Evolutionary conservation across 2,329 filamentous ascomycete species (phyloP).

Genomic region (Aspergillus sojae): DNA sequence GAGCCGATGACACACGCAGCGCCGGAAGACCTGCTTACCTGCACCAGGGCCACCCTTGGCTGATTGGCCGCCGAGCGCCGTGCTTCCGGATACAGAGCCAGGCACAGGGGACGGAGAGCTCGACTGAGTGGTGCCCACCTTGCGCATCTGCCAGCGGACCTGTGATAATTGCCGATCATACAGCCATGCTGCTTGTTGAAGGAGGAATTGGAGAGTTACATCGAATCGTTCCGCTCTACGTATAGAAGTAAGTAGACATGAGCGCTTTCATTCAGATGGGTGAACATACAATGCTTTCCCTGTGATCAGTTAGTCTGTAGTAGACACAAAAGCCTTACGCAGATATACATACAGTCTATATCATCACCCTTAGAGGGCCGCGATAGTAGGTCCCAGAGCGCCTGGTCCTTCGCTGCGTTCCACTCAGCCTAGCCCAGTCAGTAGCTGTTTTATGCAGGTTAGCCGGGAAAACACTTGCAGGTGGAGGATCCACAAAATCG

Average conservation of each 20-base stretch:
- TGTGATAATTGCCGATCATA: constrained; percentile 90
- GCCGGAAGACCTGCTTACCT: background rate
- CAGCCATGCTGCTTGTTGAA: constrained; percentile 91
- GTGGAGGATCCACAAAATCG: constrained; percentile 86
- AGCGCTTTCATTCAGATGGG: background rate
- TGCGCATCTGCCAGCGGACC: constrained; percentile 86
- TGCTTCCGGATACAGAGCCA: constrained; percentile 46
- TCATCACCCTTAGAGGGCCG: constrained; percentile 76
- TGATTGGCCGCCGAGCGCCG: constrained; percentile 39
- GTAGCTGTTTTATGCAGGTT: constrained; percentile 11
- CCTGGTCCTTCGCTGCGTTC: constrained; percentile 83
- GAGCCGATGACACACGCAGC: background rate
- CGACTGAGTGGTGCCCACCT: constrained; percentile 50
- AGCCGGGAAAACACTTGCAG: constrained; percentile 55
- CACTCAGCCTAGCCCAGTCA: constrained; percentile 70
- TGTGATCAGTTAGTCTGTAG: constrained; percentile 38
- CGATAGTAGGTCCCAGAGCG: constrained; percentile 87
- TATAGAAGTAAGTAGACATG: background rate
- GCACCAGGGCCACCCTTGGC: constrained; percentile 20
- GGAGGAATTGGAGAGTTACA: constrained; percentile 82
- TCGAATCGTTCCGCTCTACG: constrained; percentile 73
- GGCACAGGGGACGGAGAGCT: constrained; percentile 46
- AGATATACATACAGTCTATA: constrained; percentile 70
- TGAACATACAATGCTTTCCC: constrained; percentile 71
- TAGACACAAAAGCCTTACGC: constrained; percentile 27